Evolutionary conservation across 441 rosid genomes (phyloP).

Genomic region (Jatropha podagrica): DNA sequence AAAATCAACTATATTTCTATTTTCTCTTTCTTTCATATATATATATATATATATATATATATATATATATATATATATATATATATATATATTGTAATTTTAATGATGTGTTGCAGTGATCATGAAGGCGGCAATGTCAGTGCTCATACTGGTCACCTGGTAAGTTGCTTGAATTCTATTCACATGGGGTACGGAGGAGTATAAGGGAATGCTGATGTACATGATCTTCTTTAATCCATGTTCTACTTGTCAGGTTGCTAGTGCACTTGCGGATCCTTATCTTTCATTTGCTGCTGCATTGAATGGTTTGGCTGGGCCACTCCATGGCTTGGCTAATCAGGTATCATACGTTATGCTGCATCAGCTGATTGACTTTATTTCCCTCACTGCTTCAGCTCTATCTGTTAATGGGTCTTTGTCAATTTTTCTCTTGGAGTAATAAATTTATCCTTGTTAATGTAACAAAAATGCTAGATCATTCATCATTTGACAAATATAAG

Average conservation of each 20-base stretch:
- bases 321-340: constrained; percentile 99
- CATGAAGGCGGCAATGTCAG: constrained; percentile 99
- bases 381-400: neutral
- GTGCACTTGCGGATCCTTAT: constrained; percentile 98
- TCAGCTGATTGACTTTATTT: neutral
- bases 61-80: no score
- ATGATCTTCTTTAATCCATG: constrained; percentile 8
- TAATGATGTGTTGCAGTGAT: constrained; percentile 58
- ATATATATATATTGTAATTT: no score
- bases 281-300: constrained; percentile 95
- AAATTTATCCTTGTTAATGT: neutral
- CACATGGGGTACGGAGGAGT: neutral
- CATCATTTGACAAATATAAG: neutral
- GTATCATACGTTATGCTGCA: constrained; percentile 35
- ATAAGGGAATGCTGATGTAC: neutral
- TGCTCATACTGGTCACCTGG: constrained; percentile 98
- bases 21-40: no score
- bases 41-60: no score
- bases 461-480: neutral
- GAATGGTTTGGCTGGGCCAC: constrained; percentile 99
- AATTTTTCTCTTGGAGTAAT: neutral
- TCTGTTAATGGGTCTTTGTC: neutral
- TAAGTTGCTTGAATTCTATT: constrained; percentile 36
- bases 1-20: no score
- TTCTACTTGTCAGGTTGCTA: constrained; percentile 62